Percentiles rank a stretch among this genome's conserved stretches.
phyloP scores from a whole-genome alignment of 352 stramenopile species.

The Globisporangium cylindrosporum region DNA sequence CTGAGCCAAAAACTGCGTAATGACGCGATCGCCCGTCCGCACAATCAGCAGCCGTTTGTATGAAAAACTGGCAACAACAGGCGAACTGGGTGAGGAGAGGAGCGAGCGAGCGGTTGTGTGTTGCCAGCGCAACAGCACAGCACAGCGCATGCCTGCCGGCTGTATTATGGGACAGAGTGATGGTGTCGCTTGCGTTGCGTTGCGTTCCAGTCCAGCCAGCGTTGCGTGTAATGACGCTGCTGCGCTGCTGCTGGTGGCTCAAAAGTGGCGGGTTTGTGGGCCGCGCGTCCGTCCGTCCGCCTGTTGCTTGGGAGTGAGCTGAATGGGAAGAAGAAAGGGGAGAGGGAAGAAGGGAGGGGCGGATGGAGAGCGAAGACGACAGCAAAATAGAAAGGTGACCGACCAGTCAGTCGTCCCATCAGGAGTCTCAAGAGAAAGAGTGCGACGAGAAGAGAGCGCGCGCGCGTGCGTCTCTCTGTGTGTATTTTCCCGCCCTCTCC shows the following conservation, averaged over 20 bases:
- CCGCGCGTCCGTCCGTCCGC: too few relatives aligned
- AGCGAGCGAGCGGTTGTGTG: neutral
- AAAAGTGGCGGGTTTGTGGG: neutral
- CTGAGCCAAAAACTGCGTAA: neutral
- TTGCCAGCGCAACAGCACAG: neutral
- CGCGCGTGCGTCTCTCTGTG: neutral
- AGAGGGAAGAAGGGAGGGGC: conserved; percentile 5
- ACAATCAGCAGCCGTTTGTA: neutral
- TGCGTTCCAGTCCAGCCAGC: too few relatives aligned
- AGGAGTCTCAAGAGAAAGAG: conserved; percentile 3
- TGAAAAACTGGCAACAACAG: neutral
- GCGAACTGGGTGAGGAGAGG: neutral
- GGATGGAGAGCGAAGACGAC: neutral
- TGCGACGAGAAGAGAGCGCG: neutral
- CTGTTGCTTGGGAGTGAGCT: neutral
- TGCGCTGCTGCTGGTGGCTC: neutral
- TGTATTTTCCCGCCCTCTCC: conserved; percentile 12
- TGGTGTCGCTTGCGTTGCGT: neutral
- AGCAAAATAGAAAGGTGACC: conserved; percentile 8
- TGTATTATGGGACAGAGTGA: conserved; percentile 1
- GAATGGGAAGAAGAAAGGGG: conserved; percentile 9
- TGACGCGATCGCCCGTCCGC: neutral
- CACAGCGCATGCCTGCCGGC: too few relatives aligned
- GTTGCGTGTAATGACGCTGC: neutral
- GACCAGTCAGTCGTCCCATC: conserved; percentile 8